Percentiles rank a stretch among this genome's conserved stretches.
Conservation (phyloP, 2,329 filamentous ascomycete species). For the Fusarium coffeatum region DNA sequence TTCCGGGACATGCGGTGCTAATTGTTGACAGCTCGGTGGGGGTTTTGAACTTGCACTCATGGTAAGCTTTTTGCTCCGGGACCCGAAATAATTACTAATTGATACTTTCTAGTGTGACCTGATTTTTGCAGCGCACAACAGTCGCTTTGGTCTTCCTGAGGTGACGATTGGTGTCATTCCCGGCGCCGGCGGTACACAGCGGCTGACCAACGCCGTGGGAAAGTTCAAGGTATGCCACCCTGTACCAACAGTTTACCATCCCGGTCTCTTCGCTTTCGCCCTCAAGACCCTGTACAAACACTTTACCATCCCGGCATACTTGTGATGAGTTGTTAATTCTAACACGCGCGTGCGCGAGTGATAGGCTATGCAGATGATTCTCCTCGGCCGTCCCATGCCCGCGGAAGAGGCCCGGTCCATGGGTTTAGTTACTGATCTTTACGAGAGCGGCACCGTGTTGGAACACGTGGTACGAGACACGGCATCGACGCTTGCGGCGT, state of each 20-base stretch:
- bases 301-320: fast-evolving
- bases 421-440: slow-evolving; percentile 46
- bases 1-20: background rate
- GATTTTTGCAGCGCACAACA: slow-evolving; percentile 51
- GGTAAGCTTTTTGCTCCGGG: slow-evolving; percentile 46
- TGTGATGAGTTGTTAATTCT: background rate
- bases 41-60: slow-evolving; percentile 63
- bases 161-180: slow-evolving; percentile 56
- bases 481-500: slow-evolving; percentile 42
- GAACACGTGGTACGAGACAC: slow-evolving; percentile 41
- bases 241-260: no score
- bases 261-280: background rate
- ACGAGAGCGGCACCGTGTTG: slow-evolving; percentile 45
- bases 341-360: background rate
- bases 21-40: slow-evolving; percentile 57
- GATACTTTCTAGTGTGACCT: slow-evolving; percentile 51
- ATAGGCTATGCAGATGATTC: slow-evolving; percentile 51
- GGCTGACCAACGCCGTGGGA: slow-evolving; percentile 55
- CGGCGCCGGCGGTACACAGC: slow-evolving; percentile 56
- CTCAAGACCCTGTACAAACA: background rate
- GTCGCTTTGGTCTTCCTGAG: slow-evolving; percentile 56
- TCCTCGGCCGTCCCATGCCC: slow-evolving; percentile 45
- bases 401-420: slow-evolving; percentile 43
- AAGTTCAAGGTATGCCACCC: slow-evolving; percentile 52
- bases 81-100: background rate